Percentiles rank a stretch among this genome's conserved stretches.
Conservation (phyloP, 345 rosid genomes). For the Salix exigua region DNA sequence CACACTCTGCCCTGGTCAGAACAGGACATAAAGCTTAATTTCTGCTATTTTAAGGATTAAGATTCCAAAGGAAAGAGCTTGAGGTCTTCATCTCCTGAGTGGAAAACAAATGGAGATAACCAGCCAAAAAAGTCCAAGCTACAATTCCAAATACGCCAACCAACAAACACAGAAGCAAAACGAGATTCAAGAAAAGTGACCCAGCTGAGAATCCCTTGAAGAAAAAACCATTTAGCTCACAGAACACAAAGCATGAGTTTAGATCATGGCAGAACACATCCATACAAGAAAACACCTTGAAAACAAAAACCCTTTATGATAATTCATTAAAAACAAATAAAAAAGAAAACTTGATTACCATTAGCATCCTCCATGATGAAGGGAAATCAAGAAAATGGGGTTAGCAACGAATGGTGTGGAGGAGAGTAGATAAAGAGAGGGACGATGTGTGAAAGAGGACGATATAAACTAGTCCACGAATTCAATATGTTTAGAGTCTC, state of each 20-base stretch:
- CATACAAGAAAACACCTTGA: background rate
- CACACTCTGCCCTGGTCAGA: background rate
- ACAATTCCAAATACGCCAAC: background rate
- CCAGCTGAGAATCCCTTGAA: background rate
- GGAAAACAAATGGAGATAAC: too few species aligned
- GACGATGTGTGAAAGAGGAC: background rate
- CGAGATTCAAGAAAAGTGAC: background rate
- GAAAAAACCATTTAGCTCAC: background rate
- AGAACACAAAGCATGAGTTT: background rate
- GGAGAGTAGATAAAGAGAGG: background rate
- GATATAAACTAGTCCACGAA: conserved; percentile 11
- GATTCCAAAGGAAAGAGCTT: too few species aligned
- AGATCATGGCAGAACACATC: background rate
- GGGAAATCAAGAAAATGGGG: background rate
- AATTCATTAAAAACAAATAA: background rate
- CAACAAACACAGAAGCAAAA: background rate
- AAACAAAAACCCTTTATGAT: background rate
- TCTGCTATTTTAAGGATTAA: background rate
- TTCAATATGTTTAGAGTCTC: background rate
- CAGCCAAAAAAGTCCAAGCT: background rate
- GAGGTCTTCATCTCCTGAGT: too few species aligned
- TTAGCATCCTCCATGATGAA: conserved; percentile 16
- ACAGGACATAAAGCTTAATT: background rate
- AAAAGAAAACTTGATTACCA: background rate
- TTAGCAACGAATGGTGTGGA: background rate